These are phyloP conservation scores for Neurospora discreta DNA, from an alignment of 495 filamentous ascomycete species.

Conservation along the genomic window DNA sequence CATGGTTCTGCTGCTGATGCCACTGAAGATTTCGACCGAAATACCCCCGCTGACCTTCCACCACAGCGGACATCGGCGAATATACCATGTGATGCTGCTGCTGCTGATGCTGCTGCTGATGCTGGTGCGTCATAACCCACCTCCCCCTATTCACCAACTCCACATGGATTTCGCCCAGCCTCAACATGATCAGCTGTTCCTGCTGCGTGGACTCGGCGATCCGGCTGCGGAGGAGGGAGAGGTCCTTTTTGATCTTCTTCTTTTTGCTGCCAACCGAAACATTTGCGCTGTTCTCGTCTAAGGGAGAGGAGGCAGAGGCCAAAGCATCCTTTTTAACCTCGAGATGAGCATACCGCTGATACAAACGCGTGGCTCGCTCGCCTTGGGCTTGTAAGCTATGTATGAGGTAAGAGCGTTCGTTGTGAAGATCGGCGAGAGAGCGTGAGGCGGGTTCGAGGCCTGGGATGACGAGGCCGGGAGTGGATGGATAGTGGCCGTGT, in stretches of 20 bases:
- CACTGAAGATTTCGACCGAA: constrained; percentile 17
- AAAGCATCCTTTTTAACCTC: constrained; percentile 8
- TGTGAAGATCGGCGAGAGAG: constrained; percentile 25
- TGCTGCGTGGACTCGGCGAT: constrained; percentile 28
- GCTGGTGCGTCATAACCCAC: constrained; percentile 21
- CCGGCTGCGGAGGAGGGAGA: constrained; percentile 6
- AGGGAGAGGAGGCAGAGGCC: neutral
- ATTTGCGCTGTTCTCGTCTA: neutral
- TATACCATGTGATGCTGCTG: neutral
- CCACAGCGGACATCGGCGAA: constrained; percentile 1
- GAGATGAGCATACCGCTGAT: constrained; percentile 16
- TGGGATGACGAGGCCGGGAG: neutral
- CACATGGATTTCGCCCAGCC: constrained; percentile 32
- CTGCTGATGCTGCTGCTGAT: neutral
- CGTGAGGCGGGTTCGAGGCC: constrained; percentile 14
- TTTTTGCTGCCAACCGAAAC: neutral
- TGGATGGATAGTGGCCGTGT: neutral
- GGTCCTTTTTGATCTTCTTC: constrained; percentile 8
- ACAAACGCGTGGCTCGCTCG: constrained; percentile 18
- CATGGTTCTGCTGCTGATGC: neutral
- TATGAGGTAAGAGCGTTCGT: constrained; percentile 29
- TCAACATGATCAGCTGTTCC: constrained; percentile 26
- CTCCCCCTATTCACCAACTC: constrained; percentile 31
- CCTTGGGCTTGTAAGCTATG: constrained; percentile 27
- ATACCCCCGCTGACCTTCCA: constrained; percentile 22